Evolutionary conservation across 768 basidiomycete genomes (phyloP).

Genomic region (Strobilomyces confusus): DNA sequence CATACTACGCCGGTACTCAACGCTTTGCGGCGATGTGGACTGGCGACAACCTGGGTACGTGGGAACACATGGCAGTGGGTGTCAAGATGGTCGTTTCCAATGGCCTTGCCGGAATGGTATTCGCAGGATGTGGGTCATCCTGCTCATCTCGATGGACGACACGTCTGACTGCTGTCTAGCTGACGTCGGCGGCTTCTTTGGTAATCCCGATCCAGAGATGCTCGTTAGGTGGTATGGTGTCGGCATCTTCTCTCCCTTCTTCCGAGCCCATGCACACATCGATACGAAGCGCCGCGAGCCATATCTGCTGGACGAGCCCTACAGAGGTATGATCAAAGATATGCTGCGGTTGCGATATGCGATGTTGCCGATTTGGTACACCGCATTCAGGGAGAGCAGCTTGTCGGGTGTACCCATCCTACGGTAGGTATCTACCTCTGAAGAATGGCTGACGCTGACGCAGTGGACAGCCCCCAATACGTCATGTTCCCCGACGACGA

Average conservation of each 20-base stretch:
- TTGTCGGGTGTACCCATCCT: conserved; percentile 78
- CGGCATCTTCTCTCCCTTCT: conserved; percentile 93
- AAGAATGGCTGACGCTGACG: not conserved
- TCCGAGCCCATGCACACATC: conserved; percentile 97
- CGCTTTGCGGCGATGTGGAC: conserved; percentile 98
- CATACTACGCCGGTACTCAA: conserved; percentile 95
- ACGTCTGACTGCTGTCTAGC: conserved; percentile 49
- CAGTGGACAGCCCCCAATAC: conserved; percentile 80
- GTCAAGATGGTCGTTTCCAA: conserved; percentile 91
- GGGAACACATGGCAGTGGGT: conserved; percentile 95
- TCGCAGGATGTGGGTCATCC: conserved; percentile 73
- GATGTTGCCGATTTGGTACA: conserved; percentile 94
- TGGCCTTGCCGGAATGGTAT: conserved; percentile 87
- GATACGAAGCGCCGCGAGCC: conserved; percentile 98
- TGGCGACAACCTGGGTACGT: conserved; percentile 94
- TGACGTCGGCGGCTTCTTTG: conserved; percentile 98
- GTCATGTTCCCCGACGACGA: conserved; percentile 88
- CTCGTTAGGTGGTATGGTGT: conserved; percentile 97
- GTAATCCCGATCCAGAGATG: conserved; percentile 93
- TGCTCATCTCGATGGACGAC: not conserved
- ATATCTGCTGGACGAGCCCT: conserved; percentile 86
- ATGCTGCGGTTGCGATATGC: conserved; percentile 79
- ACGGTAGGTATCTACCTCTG: conserved; percentile 46
- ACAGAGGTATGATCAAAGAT: conserved; percentile 77
- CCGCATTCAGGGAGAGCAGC: conserved; percentile 89